A percentile compares a stretch with the other conserved stretches of the same genome.
phyloP scores from a whole-genome alignment of 305 asterid species.

The Nicotiana rustica region DNA sequence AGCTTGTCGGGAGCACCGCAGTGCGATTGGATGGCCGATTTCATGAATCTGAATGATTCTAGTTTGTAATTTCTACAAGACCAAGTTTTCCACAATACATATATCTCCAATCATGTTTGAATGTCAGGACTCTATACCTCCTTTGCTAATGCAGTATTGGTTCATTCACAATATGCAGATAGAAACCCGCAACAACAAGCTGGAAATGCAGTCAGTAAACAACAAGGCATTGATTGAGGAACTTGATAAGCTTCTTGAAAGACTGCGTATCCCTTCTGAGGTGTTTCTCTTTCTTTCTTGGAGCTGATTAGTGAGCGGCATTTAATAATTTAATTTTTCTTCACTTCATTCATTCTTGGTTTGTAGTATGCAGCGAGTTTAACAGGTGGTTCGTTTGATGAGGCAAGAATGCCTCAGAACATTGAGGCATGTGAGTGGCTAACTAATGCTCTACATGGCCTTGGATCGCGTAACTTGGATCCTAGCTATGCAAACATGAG shows the following conservation, averaged over 20 bases:
- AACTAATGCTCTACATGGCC: slow-evolving; percentile 66
- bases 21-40: background rate
- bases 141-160: background rate
- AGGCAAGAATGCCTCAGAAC: slow-evolving; percentile 86
- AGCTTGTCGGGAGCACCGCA: too few relatives aligned
- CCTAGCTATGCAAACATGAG: slow-evolving; percentile 72
- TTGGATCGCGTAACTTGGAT: slow-evolving; percentile 85
- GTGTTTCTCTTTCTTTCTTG: slow-evolving; percentile 46
- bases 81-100: background rate
- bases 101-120: background rate
- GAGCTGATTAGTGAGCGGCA: background rate
- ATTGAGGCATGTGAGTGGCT: slow-evolving; percentile 99
- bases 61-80: background rate
- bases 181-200: slow-evolving; percentile 94
- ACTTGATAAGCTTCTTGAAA: slow-evolving; percentile 92
- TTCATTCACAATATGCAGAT: slow-evolving; percentile 63
- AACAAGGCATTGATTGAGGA: slow-evolving; percentile 83
- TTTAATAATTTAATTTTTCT: background rate
- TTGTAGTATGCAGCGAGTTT: slow-evolving; percentile 77
- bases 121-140: background rate
- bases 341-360: slow-evolving; percentile 36
- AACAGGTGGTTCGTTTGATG: slow-evolving; percentile 91
- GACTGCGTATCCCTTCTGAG: slow-evolving; percentile 87
- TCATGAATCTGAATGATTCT: background rate
- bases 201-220: slow-evolving; percentile 98